Conservation (phyloP, 1,284 basidiomycete genomes). For the Mycena sp. region DNA sequence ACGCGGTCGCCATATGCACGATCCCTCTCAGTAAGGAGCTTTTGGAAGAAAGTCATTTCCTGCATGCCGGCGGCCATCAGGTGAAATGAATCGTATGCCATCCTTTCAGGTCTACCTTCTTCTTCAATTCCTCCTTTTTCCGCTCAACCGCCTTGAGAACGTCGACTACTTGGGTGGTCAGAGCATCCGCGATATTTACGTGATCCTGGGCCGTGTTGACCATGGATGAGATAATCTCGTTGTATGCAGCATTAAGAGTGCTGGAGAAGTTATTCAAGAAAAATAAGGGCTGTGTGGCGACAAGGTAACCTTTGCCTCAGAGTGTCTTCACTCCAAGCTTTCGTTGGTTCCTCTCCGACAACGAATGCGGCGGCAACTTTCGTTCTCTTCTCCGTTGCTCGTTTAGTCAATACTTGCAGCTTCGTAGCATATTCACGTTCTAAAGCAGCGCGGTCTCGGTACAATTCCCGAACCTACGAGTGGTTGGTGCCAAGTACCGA, state of each 20-base stretch:
- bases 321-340: constrained; percentile 63
- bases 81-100: constrained; percentile 17
- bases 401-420: constrained; percentile 70
- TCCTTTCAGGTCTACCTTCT: constrained; percentile 56
- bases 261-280: constrained; percentile 46
- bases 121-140: constrained; percentile 72
- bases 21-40: constrained; percentile 75
- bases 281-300: constrained; percentile 2
- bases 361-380: constrained; percentile 65
- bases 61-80: constrained; percentile 39
- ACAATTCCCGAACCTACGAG: constrained; percentile 74
- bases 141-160: constrained; percentile 68
- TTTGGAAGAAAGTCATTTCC: constrained; percentile 78
- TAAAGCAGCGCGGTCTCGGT: constrained; percentile 68
- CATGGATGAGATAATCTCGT: constrained; percentile 70
- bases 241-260: constrained; percentile 73
- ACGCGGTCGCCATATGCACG: constrained; percentile 70
- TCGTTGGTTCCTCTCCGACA: constrained; percentile 74
- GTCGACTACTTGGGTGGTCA: constrained; percentile 70
- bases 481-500: not conserved
- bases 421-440: constrained; percentile 82
- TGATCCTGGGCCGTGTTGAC: constrained; percentile 74
- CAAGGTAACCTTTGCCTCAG: constrained; percentile 62
- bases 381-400: constrained; percentile 74
- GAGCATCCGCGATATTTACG: constrained; percentile 67